Conservation (phyloP, 2,329 filamentous ascomycete species). For the Biscogniauxia marginata region DNA sequence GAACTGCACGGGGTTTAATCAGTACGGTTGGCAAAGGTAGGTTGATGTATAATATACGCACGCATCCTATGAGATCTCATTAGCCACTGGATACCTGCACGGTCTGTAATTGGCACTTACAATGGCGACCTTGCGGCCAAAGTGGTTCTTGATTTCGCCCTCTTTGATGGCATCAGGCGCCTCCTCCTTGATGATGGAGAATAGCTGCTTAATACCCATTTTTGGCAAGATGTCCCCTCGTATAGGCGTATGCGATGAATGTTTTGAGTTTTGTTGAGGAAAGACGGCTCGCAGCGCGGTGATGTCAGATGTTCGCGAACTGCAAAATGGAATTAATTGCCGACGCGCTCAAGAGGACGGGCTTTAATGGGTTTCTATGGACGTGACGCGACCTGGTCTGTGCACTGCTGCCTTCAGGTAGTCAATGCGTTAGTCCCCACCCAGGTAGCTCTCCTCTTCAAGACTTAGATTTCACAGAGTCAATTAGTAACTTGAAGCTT, state of each 20-base stretch:
- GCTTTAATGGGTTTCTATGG: not conserved
- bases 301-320: not conserved
- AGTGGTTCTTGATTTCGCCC: slow-evolving; percentile 98
- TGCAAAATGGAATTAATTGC: not conserved
- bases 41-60: slow-evolving; percentile 34
- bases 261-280: not conserved
- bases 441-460: no score
- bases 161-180: slow-evolving; percentile 94
- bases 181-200: slow-evolving; percentile 83
- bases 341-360: not conserved
- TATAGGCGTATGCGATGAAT: not conserved
- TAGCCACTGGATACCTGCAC: slow-evolving; percentile 3
- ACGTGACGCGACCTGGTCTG: not conserved
- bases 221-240: slow-evolving; percentile 20
- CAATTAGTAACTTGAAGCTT: no score
- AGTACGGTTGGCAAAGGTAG: not conserved
- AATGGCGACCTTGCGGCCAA: slow-evolving; percentile 96
- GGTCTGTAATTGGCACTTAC: slow-evolving; percentile 52
- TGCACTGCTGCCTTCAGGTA: no score
- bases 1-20: slow-evolving; percentile 53
- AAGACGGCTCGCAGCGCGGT: not conserved
- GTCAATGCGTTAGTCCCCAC: no score
- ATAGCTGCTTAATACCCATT: slow-evolving; percentile 72
- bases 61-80: slow-evolving; percentile 51
- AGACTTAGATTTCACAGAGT: no score